phyloP scores from a whole-genome alignment of 2,329 filamentous ascomycete species.

The Paradendryphiella salina region DNA sequence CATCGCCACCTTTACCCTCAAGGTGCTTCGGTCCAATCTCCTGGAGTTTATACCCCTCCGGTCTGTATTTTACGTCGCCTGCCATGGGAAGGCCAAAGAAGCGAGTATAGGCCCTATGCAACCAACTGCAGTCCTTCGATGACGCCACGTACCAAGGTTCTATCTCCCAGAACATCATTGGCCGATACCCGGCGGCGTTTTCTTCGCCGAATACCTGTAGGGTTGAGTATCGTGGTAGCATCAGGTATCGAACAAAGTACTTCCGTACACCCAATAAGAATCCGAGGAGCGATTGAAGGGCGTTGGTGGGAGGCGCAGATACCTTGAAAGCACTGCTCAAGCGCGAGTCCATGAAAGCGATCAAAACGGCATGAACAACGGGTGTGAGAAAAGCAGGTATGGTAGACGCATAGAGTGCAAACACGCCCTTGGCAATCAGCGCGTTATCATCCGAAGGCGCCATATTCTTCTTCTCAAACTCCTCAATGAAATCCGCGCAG shows the following conservation, averaged over 20 bases:
- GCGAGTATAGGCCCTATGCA: constrained; percentile 3
- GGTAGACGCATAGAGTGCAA: constrained; percentile 11
- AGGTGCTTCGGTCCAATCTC: constrained; percentile 13
- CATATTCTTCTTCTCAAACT: constrained; percentile 12
- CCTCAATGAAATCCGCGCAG: constrained; percentile 11
- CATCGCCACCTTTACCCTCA: constrained; percentile 10
- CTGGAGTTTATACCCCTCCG: constrained; percentile 8
- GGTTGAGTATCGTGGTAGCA: constrained; percentile 10
- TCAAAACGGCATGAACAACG: constrained; percentile 4
- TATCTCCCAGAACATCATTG: constrained; percentile 12
- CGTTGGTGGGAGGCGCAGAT: neutral
- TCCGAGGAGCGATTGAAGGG: neutral
- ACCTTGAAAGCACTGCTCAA: constrained; percentile 8
- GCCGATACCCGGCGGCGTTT: neutral
- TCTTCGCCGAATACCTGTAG: constrained; percentile 11
- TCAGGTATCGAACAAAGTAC: constrained; percentile 7
- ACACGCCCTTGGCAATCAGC: constrained; percentile 12
- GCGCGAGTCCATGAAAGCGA: constrained; percentile 10
- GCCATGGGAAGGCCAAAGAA: constrained; percentile 6
- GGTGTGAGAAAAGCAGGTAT: constrained; percentile 12
- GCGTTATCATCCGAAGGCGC: constrained; percentile 10
- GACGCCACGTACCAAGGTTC: constrained; percentile 10
- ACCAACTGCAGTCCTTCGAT: constrained; percentile 2
- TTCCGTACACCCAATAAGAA: neutral
- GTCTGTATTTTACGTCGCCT: constrained; percentile 9